These are phyloP conservation scores for Corniculantispora saksenae DNA, from an alignment of 2,329 filamentous ascomycete genomes.

Conservation along the genomic window DNA sequence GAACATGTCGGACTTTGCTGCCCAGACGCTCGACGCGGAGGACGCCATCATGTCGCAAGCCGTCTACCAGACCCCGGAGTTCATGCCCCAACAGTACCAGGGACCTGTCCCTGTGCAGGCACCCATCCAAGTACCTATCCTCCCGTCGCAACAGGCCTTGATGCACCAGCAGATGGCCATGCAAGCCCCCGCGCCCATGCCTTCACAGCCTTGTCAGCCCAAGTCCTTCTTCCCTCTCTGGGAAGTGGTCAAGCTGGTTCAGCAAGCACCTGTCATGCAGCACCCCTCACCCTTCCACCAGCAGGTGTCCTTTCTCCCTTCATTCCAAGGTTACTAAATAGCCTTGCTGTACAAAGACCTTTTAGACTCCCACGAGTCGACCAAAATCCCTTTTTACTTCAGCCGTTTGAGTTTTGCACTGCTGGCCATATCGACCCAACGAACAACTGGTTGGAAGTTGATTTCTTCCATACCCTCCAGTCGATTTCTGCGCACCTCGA, in stretches of 20 bases:
- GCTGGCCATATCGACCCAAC: constrained; percentile 13
- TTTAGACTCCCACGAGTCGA: constrained; percentile 13
- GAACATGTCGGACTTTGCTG: constrained; percentile 41
- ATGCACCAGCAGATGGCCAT: constrained; percentile 30
- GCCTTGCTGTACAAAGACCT: constrained; percentile 15
- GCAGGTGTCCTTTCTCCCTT: constrained; percentile 52
- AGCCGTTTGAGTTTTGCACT: constrained; percentile 12
- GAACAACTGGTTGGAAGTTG: constrained; percentile 6
- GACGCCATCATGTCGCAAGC: constrained; percentile 40
- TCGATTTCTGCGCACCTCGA: not conserved
- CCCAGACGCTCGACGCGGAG: constrained; percentile 49
- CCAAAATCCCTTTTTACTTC: not conserved
- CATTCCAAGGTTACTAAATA: constrained; percentile 54
- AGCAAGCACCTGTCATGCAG: constrained; percentile 49
- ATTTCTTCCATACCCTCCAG: constrained; percentile 5
- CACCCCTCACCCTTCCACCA: constrained; percentile 54
- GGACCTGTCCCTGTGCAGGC: constrained; percentile 36
- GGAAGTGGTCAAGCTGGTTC: constrained; percentile 56
- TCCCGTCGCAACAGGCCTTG: constrained; percentile 28
- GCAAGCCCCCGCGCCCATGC: constrained; percentile 40
- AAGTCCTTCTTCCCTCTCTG: constrained; percentile 53
- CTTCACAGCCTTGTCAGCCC: constrained; percentile 41
- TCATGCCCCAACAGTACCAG: constrained; percentile 46
- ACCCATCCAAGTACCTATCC: constrained; percentile 17
- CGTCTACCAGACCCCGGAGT: constrained; percentile 48